These are phyloP conservation scores for Candida argentea DNA, from an alignment of 805 yeast genomes.

Conservation along the genomic window DNA sequence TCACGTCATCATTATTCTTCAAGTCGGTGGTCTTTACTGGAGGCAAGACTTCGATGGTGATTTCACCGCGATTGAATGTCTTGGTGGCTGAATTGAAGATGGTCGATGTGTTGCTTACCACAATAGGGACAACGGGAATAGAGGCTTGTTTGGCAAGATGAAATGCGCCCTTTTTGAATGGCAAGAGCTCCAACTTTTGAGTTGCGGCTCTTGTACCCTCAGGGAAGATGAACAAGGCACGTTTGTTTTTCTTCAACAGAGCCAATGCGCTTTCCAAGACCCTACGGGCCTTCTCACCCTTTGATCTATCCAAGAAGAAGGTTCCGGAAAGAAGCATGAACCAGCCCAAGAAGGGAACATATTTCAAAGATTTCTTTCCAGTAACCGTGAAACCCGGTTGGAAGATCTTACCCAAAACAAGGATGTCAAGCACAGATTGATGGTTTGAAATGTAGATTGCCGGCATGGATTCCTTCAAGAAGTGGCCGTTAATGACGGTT, in stretches of 20 bases:
- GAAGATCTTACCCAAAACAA: constrained; percentile 72
- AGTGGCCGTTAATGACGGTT: constrained; percentile 55
- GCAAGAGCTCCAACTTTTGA: constrained; percentile 56
- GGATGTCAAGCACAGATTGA: constrained; percentile 81
- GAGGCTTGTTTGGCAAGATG: constrained; percentile 91
- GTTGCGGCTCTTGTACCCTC: constrained; percentile 93
- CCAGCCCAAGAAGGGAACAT: constrained; percentile 92
- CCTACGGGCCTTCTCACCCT: constrained; percentile 62
- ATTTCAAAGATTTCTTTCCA: constrained; percentile 76
- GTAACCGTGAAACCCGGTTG: constrained; percentile 88
- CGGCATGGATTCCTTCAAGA: constrained; percentile 41
- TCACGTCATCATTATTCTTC: constrained; percentile 57
- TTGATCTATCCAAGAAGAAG: constrained; percentile 77
- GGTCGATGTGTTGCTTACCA: constrained; percentile 76
- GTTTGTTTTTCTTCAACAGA: constrained; percentile 48
- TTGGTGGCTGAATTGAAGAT: constrained; percentile 51
- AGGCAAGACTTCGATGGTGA: constrained; percentile 67
- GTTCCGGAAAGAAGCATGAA: constrained; percentile 89
- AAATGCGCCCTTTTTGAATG: constrained; percentile 97
- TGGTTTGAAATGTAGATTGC: constrained; percentile 81
- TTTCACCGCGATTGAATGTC: constrained; percentile 69
- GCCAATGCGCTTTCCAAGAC: constrained; percentile 65
- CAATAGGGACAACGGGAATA: constrained; percentile 83
- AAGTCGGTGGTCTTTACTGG: constrained; percentile 68
- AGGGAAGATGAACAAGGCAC: constrained; percentile 85